Evolutionary conservation across 2,329 filamentous ascomycete species (phyloP), one percentile per base, ranked within the genome.

Genomic region (Stenocarpella maydis): DNA sequence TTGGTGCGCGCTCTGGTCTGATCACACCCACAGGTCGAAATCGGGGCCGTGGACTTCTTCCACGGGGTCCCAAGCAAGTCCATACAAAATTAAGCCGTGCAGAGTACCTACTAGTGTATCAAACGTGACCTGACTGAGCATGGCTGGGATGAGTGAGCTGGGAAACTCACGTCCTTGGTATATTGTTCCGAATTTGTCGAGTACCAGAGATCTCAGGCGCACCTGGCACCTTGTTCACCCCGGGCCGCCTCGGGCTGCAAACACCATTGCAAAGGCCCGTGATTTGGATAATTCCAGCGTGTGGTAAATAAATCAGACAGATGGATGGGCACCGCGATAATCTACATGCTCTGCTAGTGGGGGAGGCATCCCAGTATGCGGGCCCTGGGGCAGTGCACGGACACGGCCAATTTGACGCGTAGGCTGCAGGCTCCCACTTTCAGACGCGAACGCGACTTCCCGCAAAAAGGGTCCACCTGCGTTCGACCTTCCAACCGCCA

Each of bases 381-480:
- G n/a, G 41, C 4, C n/a, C 43, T 19, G 14, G 24, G 6, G 14
- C 15, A 31, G 65, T 58, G 65, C 65, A 53, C 39, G 43, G 58
- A 63, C 58, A 15, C 28, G 12, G 17, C 31, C 21, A 49, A 26
- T 39, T 53, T 58, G 65, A 67, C 65, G 65, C 65, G 65, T 67
- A 39, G 21, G 28, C 43, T 63, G 58, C 58, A 63, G 58, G 34
- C 49, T 67, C 45, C 53, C 47, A 41, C 67, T 67, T 60, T 67
- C 58, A n/a, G 65, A 67, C 65, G 65, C 65, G 65, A 58, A 58
- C 65, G 65, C 65, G 65, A 58, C 65, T 67, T 67, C 52, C 50
- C n/a, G 43, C 28, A 14, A 14, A 50, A 67, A 67, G 49, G 65
- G 41, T 65, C 61, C 61, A 53, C 52, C 64, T 49, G 21, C 31